A percentile compares a stretch with the other conserved stretches of the same genome.
Conservation (phyloP, 805 yeast genomes). For the Yamadazyma phyllophila region DNA sequence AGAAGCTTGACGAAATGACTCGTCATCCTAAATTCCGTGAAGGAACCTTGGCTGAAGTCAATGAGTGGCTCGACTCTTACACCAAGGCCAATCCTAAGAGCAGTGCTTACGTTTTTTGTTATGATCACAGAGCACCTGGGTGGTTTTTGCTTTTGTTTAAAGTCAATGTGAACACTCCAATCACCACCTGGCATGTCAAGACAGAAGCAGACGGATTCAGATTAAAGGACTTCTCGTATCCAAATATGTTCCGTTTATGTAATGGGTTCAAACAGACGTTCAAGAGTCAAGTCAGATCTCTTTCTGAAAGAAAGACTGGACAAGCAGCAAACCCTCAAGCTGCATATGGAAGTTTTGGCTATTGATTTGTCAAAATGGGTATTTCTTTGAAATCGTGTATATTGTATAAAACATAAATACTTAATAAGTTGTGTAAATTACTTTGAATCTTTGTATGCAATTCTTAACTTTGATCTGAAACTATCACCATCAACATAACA, state of each 20-base stretch:
- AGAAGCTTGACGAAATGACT: slow-evolving; percentile 79
- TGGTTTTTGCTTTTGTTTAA: slow-evolving; percentile 87
- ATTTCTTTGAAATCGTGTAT: neutral
- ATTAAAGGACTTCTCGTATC: slow-evolving; percentile 75
- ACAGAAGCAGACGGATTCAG: slow-evolving; percentile 86
- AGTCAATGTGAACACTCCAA: slow-evolving; percentile 63
- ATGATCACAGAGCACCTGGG: slow-evolving; percentile 91
- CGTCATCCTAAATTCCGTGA: slow-evolving; percentile 84
- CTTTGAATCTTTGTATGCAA: slow-evolving; percentile 14
- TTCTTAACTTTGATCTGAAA: slow-evolving; percentile 57
- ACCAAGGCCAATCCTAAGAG: slow-evolving; percentile 88
- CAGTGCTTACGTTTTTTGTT: slow-evolving; percentile 87
- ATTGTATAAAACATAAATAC: slow-evolving; percentile 5
- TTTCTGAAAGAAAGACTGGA: slow-evolving; percentile 11
- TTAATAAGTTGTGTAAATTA: neutral
- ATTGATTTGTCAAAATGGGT: neutral
- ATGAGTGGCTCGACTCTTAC: slow-evolving; percentile 83
- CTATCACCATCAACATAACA: slow-evolving; percentile 73
- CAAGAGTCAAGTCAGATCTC: slow-evolving; percentile 20
- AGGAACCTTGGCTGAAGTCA: slow-evolving; percentile 77
- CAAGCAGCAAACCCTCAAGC: slow-evolving; percentile 8
- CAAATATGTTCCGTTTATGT: slow-evolving; percentile 84
- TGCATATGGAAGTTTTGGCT: slow-evolving; percentile 9
- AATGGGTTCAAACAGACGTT: slow-evolving; percentile 86
- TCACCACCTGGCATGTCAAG: slow-evolving; percentile 86